These are phyloP conservation scores for Ophiosphaerella korrae DNA, from an alignment of 2,329 filamentous ascomycete genomes.

Conservation along the genomic window DNA sequence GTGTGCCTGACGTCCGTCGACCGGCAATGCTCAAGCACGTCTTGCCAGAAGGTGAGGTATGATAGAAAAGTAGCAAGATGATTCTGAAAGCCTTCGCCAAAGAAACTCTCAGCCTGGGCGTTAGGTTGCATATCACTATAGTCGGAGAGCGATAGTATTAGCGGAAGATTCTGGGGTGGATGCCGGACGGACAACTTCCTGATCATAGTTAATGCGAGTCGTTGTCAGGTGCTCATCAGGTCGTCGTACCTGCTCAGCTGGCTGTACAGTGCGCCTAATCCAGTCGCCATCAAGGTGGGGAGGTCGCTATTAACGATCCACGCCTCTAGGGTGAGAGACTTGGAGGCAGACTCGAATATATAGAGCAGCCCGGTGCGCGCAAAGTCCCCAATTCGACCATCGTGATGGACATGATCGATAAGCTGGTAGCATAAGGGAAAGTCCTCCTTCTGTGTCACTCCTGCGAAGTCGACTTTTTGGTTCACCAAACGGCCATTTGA, in stretches of 20 bases:
- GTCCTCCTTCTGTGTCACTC: slow-evolving; percentile 83
- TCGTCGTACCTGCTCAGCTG: slow-evolving; percentile 64
- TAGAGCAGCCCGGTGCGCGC: slow-evolving; percentile 92
- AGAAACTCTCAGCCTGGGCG: slow-evolving; percentile 70
- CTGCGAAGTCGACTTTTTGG: slow-evolving; percentile 74
- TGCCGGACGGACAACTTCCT: slow-evolving; percentile 83
- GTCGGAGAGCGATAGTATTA: slow-evolving; percentile 87
- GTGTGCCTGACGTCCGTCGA: slow-evolving; percentile 92
- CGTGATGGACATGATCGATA: slow-evolving; percentile 95
- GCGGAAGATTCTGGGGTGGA: slow-evolving; percentile 74
- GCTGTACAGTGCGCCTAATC: slow-evolving; percentile 78
- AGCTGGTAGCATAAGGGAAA: slow-evolving; percentile 96
- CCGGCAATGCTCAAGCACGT: slow-evolving; percentile 92
- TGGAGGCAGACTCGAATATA: slow-evolving; percentile 90
- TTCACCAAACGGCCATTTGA: slow-evolving; percentile 50
- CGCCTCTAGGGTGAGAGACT: slow-evolving; percentile 80
- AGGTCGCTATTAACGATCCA: slow-evolving; percentile 98
- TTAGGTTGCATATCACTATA: slow-evolving; percentile 75
- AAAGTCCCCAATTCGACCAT: slow-evolving; percentile 94
- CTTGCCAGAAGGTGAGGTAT: slow-evolving; percentile 96
- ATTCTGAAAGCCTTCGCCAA: slow-evolving; percentile 76
- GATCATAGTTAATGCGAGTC: slow-evolving; percentile 11
- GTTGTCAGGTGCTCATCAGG: not conserved
- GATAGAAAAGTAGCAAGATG: slow-evolving; percentile 93
- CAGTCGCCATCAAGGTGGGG: slow-evolving; percentile 95